A percentile compares a stretch with the other conserved stretches of the same genome.
phyloP scores from a whole-genome alignment of 2,329 filamentous ascomycete species.

The Beauveria sp. region DNA sequence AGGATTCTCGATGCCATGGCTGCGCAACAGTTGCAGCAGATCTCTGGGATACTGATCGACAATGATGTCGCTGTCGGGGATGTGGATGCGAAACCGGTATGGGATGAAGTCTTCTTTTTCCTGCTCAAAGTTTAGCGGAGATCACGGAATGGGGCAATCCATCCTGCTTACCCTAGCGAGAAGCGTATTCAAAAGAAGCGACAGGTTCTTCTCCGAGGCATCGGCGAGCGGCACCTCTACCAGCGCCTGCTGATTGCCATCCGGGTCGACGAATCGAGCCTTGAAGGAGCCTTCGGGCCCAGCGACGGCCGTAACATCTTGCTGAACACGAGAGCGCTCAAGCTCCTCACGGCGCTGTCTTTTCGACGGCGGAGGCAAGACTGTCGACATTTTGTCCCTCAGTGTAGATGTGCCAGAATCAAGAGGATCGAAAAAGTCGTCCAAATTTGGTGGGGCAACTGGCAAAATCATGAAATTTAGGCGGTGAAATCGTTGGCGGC shows the following conservation, averaged over 20 bases:
- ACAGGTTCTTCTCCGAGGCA: slow-evolving; percentile 82
- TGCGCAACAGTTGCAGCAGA: slow-evolving; percentile 45
- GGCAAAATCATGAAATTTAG: slow-evolving; percentile 26
- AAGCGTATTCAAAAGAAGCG: slow-evolving; percentile 76
- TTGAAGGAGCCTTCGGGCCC: slow-evolving; percentile 69
- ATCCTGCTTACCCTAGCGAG: slow-evolving; percentile 55
- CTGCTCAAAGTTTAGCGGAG: slow-evolving; percentile 17
- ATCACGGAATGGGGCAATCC: too few relatives aligned
- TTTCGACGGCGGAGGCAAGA: slow-evolving; percentile 79
- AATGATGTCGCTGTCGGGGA: slow-evolving; percentile 44
- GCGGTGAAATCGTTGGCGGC: slow-evolving; percentile 18
- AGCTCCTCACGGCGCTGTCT: slow-evolving; percentile 71
- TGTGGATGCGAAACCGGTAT: slow-evolving; percentile 54
- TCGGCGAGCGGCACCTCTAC: slow-evolving; percentile 72
- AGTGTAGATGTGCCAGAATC: neutral
- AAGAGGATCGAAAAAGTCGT: neutral
- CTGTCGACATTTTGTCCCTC: slow-evolving; percentile 60
- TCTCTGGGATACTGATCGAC: slow-evolving; percentile 50
- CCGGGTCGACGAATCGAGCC: slow-evolving; percentile 80
- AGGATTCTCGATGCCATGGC: slow-evolving; percentile 50
- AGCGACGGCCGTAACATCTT: slow-evolving; percentile 63
- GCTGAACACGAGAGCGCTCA: slow-evolving; percentile 64
- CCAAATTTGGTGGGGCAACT: slow-evolving; percentile 20
- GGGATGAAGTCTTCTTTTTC: slow-evolving; percentile 53
- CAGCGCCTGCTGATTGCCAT: slow-evolving; percentile 64